Evolutionary conservation across 2,329 filamentous ascomycete genomes (phyloP).

Genomic region (Blastomyces parvus): DNA sequence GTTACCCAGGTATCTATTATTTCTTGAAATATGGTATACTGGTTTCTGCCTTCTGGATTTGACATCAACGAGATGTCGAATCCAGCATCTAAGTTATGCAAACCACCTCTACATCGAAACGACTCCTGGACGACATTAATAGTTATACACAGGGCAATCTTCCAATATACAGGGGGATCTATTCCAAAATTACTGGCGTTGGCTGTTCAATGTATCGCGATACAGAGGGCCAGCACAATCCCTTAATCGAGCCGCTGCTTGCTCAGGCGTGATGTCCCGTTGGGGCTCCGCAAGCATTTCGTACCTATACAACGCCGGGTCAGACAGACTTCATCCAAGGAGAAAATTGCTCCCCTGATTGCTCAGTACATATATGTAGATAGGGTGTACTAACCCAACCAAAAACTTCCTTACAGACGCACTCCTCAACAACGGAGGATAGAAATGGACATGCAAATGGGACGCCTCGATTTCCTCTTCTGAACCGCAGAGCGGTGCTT

Average conservation of each 20-base stretch:
- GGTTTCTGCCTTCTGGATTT: not conserved
- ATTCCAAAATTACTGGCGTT: not conserved
- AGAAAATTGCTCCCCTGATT: not conserved
- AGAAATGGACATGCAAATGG: constrained; percentile 96
- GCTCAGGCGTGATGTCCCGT: constrained; percentile 93
- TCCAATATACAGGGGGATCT: not conserved
- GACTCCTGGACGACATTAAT: not conserved
- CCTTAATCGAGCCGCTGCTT: constrained; percentile 70
- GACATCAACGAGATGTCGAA: not conserved
- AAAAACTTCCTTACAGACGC: constrained; percentile 93
- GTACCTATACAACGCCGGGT: constrained; percentile 42
- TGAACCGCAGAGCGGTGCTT: constrained; percentile 76
- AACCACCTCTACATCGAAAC: not conserved
- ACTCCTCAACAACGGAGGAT: constrained; percentile 82
- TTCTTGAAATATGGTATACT: not conserved
- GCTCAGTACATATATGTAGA: not conserved
- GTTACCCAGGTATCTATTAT: not conserved
- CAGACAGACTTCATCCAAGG: not conserved
- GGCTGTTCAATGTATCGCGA: constrained; percentile 50
- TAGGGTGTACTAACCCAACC: constrained; percentile 52
- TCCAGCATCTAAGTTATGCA: not conserved
- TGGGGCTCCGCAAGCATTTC: constrained; percentile 98
- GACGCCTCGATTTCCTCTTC: constrained; percentile 76
- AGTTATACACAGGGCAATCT: not conserved
- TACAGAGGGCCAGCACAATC: constrained; percentile 75